Evolutionary conservation across 1,139 yeast species (phyloP), one percentile per base, ranked within the genome.

Genomic region (Candida smagusa): DNA sequence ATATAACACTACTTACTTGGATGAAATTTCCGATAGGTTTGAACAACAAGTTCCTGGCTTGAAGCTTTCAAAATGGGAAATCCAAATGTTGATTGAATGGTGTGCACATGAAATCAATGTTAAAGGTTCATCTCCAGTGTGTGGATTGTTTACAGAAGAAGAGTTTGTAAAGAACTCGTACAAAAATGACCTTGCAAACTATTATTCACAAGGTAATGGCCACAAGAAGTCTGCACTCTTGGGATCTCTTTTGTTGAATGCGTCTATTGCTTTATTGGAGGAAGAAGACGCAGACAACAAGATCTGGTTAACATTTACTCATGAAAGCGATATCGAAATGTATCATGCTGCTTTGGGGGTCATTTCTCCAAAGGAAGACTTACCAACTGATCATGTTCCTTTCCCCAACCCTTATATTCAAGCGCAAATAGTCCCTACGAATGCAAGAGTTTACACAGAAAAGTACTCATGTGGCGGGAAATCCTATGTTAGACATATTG

Each of bases 271-370:
- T 6, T 53, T 63, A 38, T 53, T 66, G 40, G 52, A 56, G 34
- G 63, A 64, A 16, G 41, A 46, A 4, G 39, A 44, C 35, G 42
- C 46, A 29, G 52, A 60, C 49, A 47, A 57, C 55, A 59, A 72
- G 57, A 53, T 72, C 48, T 47, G 65, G 63, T 56, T 75, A 44
- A 64, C 75, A 9, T 81, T 81, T 55, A 64, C 80, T 13, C 88
- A 81, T 53, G 86, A 81, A 52, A 64, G 77, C 31, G 81, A 80
- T 50, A 55, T 81, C 30, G 65, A 74, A 32, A 63, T 73, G 27
- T 71, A 68, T 46, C 61, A 74, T 37, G 58, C 79, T 21, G 74
- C 81, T 3, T 59, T 78, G 35, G 83, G 82, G 3, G 52, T 79
- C 34, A 65, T 73, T 23, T 62, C 59, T 38, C 68, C 68, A 3